Evolutionary conservation across 306 rosid genomes (phyloP), one percentile per base, ranked within the genome.

Genomic region (Cicer chorassanicum): DNA sequence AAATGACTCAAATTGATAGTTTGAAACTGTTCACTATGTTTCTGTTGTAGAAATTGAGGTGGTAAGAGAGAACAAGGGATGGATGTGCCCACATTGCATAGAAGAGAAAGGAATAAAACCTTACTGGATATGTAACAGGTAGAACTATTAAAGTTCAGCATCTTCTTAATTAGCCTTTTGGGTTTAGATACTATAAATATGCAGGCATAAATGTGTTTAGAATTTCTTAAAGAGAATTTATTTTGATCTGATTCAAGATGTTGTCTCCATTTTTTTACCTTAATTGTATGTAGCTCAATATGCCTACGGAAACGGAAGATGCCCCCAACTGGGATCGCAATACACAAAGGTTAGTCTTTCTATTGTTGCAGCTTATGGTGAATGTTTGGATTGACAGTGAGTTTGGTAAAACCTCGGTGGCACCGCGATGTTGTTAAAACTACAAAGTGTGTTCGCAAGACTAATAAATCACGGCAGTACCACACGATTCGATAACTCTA

Each of bases 81-180:
- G 97, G 97, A 87, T 84, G 89, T 89, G 97, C 71, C 94, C 92
- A n/a, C 97, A 89, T 78, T 91, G 97, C 76, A 79, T 83, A 60
- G 94, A 91, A 79, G 87, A 63, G 14, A 83, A 86, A 71, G 97
- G 94, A 78, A 79, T 45, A 8, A 83, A 57, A 6, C 91, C 92
- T 57, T 81, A 81, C 65, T 91, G 97, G 97, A 84, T 91, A 74
- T 91, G 97, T 67, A 91, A 87, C 92, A 89, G 97, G 97, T 91
- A 77, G 11, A 39, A n/a, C n/a, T 45, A 43, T 29, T 72, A 39
- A 59, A 42, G 55, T 34, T 34, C 10, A 18, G 14, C 41, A 34
- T 14, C 36, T 34, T 14, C 21, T 55, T 29, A 4, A 29, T 29
- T 29, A 42, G 8, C 10, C 11, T 54, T 54, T 65, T 13, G 16